A percentile compares a stretch with the other conserved stretches of the same genome.
Evolutionary conservation across 2,329 filamentous ascomycete species (phyloP).

Genomic region (Hypoxylon sp.): DNA sequence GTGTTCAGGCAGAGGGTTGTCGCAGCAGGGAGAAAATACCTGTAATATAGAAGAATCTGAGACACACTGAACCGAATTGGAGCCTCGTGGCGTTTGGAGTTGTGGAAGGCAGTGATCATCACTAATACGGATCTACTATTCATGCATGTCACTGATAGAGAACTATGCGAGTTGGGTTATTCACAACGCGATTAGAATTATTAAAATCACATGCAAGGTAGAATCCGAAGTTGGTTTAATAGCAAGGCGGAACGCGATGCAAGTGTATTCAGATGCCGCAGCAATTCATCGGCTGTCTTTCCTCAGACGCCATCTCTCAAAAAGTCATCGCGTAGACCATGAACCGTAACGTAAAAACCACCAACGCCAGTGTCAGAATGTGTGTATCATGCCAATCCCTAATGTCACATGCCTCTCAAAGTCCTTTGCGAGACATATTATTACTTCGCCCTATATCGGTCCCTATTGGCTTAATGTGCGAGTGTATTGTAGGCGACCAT

Average conservation of each 20-base stretch:
- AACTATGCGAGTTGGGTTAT: not conserved
- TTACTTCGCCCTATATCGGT: conserved; percentile 5
- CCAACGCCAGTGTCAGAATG: conserved; percentile 53
- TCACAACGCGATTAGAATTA: not conserved
- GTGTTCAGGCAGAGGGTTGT: conserved; percentile 87
- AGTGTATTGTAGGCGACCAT: conserved; percentile 18
- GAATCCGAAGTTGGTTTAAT: conserved; percentile 38
- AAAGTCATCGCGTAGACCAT: conserved; percentile 51
- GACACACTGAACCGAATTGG: not conserved
- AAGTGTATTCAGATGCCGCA: conserved; percentile 51
- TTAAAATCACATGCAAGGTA: conserved; percentile 2
- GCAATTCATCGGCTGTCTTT: conserved; percentile 43
- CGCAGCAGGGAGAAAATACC: conserved; percentile 92
- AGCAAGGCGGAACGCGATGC: conserved; percentile 46
- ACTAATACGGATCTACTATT: not conserved
- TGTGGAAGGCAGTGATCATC: not conserved
- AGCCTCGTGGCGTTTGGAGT: conserved; percentile 43
- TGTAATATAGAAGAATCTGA: conserved; percentile 65
- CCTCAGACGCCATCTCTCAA: conserved; percentile 47
- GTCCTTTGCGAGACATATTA: conserved; percentile 19
- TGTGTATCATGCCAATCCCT: conserved; percentile 54
- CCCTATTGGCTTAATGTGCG: not conserved
- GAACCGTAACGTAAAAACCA: conserved; percentile 49
- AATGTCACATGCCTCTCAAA: conserved; percentile 36
- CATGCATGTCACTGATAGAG: not conserved